Percentiles rank a stretch among this genome's conserved stretches.
Conservation (phyloP, 139 green algal genomes). For the Chlorella sp. region DNA sequence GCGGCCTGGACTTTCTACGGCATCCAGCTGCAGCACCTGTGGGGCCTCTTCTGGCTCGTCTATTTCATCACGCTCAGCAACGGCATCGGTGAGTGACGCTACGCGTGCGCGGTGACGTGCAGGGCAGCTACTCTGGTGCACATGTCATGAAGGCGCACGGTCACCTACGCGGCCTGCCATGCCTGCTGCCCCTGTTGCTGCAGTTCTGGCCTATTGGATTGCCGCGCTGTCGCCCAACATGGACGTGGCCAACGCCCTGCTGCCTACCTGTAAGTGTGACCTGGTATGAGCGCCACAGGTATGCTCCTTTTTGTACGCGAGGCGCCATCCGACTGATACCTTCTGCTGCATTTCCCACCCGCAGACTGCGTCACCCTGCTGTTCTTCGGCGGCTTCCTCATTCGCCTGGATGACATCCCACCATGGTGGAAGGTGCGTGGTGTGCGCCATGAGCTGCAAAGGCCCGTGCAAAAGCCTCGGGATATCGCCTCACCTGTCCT, state of each 20-base stretch:
- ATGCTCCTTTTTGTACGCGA: neutral
- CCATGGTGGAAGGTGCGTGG: constrained; percentile 31
- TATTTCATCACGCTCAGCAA: constrained; percentile 7
- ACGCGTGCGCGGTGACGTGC: neutral
- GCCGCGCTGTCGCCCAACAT: neutral
- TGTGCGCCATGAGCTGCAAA: neutral
- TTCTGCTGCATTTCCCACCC: constrained; percentile 38
- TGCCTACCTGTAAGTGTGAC: neutral
- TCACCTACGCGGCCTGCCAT: neutral
- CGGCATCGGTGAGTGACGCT: constrained; percentile 10
- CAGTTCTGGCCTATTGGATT: neutral
- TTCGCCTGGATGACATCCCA: constrained; percentile 59
- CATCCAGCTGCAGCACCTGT: no score
- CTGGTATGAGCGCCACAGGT: neutral
- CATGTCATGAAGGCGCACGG: neutral
- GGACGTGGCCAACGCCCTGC: neutral
- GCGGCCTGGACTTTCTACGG: no score
- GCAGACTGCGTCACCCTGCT: constrained; percentile 45
- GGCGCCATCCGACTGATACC: constrained; percentile 20
- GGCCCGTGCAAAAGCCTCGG: neutral
- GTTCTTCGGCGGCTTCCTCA: constrained; percentile 60
- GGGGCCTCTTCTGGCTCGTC: constrained; percentile 34
- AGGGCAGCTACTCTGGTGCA: neutral
- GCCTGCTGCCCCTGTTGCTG: neutral
- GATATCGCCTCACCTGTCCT: neutral